Evolutionary conservation across 805 yeast species (phyloP).

Genomic region (Lipomyces lipofer): DNA sequence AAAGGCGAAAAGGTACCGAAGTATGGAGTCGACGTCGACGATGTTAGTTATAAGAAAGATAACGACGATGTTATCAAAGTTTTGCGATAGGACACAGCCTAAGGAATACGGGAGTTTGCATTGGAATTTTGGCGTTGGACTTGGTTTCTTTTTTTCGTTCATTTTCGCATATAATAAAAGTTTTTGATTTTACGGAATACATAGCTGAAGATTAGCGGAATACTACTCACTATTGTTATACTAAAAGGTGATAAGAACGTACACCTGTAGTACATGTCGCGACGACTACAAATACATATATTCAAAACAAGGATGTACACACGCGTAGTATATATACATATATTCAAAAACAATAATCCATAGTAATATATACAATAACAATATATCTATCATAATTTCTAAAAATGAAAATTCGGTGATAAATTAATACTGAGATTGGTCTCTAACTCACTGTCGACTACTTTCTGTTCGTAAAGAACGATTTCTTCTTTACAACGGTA

Average conservation of each 20-base stretch:
- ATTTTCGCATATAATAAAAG: background rate
- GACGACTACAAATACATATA: too few species aligned
- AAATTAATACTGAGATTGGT: too few species aligned
- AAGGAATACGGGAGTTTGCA: background rate
- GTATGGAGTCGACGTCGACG: background rate
- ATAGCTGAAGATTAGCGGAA: too few species aligned
- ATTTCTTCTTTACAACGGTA: background rate
- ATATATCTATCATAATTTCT: too few species aligned
- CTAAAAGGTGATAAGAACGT: too few species aligned
- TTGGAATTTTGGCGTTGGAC: background rate
- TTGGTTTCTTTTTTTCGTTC: background rate
- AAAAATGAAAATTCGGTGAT: too few species aligned
- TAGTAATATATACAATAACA: too few species aligned
- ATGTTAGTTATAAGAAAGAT: background rate
- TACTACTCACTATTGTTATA: too few species aligned
- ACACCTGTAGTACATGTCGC: too few species aligned
- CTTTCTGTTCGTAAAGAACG: conserved; percentile 4
- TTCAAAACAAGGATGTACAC: too few species aligned
- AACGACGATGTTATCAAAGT: conserved; percentile 26
- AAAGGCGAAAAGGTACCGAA: conserved; percentile 7
- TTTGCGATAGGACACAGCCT: conserved; percentile 1
- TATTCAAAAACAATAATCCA: background rate
- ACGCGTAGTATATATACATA: background rate
- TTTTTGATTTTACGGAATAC: background rate
- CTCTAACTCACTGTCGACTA: background rate